phyloP scores from a whole-genome alignment of 2,329 filamentous ascomycete species.

The Neofusicoccum ribis region DNA sequence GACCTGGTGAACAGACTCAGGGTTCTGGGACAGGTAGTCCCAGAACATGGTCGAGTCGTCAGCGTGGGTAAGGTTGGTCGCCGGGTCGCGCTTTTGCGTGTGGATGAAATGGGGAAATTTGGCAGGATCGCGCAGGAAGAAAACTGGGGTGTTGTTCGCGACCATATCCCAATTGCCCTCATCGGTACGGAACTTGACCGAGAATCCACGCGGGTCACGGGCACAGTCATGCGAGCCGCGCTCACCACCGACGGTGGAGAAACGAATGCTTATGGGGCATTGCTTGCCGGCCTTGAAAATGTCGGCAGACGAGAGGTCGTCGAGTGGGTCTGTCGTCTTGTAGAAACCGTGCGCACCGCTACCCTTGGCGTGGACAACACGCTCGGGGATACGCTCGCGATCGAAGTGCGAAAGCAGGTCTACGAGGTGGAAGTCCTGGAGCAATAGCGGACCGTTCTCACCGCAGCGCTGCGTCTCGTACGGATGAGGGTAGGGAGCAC shows the following conservation, averaged over 20 bases:
- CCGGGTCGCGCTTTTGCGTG: conserved; percentile 72
- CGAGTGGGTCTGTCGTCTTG: conserved; percentile 47
- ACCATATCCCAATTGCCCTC: conserved; percentile 76
- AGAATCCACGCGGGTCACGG: conserved; percentile 71
- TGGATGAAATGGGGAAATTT: conserved; percentile 76
- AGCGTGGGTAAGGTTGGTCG: conserved; percentile 68
- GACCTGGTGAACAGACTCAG: conserved; percentile 56
- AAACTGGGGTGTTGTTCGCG: conserved; percentile 72
- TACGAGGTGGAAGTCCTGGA: conserved; percentile 54
- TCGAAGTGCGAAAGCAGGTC: conserved; percentile 54
- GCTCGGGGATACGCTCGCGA: conserved; percentile 52
- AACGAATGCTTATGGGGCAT: conserved; percentile 66
- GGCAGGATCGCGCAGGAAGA: conserved; percentile 72
- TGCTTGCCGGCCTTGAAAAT: conserved; percentile 64
- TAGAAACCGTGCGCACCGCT: conserved; percentile 52
- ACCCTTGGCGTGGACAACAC: conserved; percentile 54
- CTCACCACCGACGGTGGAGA: conserved; percentile 76
- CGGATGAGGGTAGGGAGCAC: conserved; percentile 57
- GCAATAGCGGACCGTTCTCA: conserved; percentile 59
- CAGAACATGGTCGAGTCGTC: conserved; percentile 67
- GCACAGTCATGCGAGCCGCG: conserved; percentile 70
- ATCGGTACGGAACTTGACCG: conserved; percentile 71
- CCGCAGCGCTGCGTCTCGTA: conserved; percentile 59
- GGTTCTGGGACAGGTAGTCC: conserved; percentile 59
- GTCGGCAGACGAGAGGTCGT: conserved; percentile 48